Percentiles rank a stretch among this genome's conserved stretches.
Conservation (phyloP, 2,329 filamentous ascomycete genomes). For the Cladophialophora exuberans region DNA sequence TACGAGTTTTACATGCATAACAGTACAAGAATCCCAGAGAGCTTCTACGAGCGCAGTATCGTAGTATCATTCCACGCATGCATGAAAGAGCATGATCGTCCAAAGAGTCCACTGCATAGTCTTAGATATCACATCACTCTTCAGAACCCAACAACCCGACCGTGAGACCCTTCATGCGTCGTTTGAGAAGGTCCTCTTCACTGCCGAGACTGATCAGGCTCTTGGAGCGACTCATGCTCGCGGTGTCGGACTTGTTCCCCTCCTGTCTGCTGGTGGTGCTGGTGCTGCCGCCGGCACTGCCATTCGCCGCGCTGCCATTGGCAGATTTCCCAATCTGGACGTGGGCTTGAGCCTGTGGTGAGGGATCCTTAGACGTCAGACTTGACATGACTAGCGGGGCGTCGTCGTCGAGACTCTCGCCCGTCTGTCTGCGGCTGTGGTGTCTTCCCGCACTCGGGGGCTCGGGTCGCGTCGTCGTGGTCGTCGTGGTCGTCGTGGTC, state of each 20-base stretch:
- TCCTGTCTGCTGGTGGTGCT: too few relatives aligned
- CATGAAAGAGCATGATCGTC: too few relatives aligned
- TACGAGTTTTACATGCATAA: too few relatives aligned
- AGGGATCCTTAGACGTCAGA: slow-evolving; percentile 13
- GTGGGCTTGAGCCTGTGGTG: background rate
- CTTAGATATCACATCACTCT: background rate
- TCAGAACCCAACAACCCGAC: slow-evolving; percentile 54
- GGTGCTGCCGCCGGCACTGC: slow-evolving; percentile 12
- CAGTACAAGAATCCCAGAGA: too few relatives aligned
- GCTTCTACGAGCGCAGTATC: too few relatives aligned
- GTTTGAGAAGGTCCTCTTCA: slow-evolving; percentile 59
- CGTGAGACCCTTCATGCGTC: slow-evolving; percentile 59
- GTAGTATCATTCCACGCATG: too few relatives aligned
- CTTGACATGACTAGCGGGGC: slow-evolving; percentile 35
- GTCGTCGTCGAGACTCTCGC: slow-evolving; percentile 59
- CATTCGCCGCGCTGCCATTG: too few relatives aligned
- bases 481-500: too few relatives aligned
- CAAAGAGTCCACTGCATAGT: too few relatives aligned
- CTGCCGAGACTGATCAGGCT: slow-evolving; percentile 59
- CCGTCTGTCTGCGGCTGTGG: slow-evolving; percentile 39
- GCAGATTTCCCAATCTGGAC: too few relatives aligned
- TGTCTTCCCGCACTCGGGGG: slow-evolving; percentile 30
- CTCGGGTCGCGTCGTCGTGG: too few relatives aligned
- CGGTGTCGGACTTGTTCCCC: slow-evolving; percentile 20
- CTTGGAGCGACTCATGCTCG: slow-evolving; percentile 40